phyloP scores from a whole-genome alignment of 805 yeast species.

The Metschnikowia shivogae region DNA sequence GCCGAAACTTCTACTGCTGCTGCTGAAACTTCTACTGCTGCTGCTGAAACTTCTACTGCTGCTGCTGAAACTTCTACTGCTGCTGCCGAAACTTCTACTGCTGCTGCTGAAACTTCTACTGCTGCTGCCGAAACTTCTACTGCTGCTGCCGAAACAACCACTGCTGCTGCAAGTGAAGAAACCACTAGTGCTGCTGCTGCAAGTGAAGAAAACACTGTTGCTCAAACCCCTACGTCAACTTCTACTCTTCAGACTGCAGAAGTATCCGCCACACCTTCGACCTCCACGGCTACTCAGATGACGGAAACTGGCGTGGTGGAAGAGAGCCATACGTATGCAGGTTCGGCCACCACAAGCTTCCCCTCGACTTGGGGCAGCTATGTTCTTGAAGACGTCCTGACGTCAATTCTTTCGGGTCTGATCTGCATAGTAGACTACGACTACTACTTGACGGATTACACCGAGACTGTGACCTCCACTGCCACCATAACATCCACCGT shows the following conservation, averaged over 20 bases:
- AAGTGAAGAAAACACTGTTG: neutral
- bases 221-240: constrained; percentile 4
- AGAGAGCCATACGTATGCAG: neutral
- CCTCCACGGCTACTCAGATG: constrained; percentile 11
- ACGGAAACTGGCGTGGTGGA: constrained; percentile 27
- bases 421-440: constrained; percentile 36
- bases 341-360: constrained; percentile 11
- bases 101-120: neutral
- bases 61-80: too few relatives aligned
- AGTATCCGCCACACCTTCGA: constrained; percentile 5
- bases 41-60: neutral
- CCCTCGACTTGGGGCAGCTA: constrained; percentile 26
- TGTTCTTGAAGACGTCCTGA: constrained; percentile 31
- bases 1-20: too few relatives aligned
- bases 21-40: neutral
- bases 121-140: constrained; percentile 3
- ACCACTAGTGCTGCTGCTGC: neutral
- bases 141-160: neutral
- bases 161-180: constrained; percentile 1
- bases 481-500: constrained; percentile 34
- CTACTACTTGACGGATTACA: constrained; percentile 27
- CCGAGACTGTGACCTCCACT: constrained; percentile 37
- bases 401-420: constrained; percentile 25
- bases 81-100: too few relatives aligned
- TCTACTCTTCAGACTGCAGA: constrained; percentile 7